phyloP scores from a whole-genome alignment of 306 rosid species.

The Castanea crenata region DNA sequence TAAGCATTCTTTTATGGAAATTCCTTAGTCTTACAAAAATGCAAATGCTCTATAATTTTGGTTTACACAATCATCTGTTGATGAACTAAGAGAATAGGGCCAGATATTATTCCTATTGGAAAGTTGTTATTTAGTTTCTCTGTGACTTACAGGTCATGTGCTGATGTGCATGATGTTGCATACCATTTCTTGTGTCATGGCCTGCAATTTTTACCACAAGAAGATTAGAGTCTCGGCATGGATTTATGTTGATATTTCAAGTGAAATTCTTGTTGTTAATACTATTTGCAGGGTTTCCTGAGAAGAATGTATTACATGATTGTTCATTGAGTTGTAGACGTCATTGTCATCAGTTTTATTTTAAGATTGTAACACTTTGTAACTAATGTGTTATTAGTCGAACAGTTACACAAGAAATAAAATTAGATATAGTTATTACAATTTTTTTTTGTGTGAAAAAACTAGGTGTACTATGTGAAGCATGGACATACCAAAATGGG shows the following conservation, averaged over 20 bases:
- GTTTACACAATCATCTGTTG: not conserved
- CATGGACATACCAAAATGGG: too few species aligned
- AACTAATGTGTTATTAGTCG: not conserved
- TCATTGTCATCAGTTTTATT: not conserved
- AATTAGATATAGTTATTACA: not conserved
- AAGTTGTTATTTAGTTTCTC: not conserved
- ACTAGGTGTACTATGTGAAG: too few species aligned
- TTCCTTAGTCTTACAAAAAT: not conserved
- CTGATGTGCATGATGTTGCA: not conserved
- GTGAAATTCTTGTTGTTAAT: not conserved
- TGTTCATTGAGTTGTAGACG: not conserved
- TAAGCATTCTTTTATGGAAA: conserved; percentile 1
- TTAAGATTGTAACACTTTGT: not conserved
- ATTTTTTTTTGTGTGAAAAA: too few species aligned
- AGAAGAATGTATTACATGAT: not conserved
- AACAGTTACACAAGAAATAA: not conserved
- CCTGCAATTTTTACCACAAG: not conserved
- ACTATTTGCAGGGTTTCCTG: not conserved
- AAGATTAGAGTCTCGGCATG: not conserved
- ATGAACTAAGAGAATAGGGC: not conserved
- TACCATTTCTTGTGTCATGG: not conserved
- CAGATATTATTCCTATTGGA: not conserved
- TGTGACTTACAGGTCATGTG: not conserved
- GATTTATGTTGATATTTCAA: not conserved
- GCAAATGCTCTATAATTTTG: not conserved